Evolutionary conservation across 1,139 yeast species (phyloP), one percentile per base, ranked within the genome.

Genomic region (Petasospora fabianii): DNA sequence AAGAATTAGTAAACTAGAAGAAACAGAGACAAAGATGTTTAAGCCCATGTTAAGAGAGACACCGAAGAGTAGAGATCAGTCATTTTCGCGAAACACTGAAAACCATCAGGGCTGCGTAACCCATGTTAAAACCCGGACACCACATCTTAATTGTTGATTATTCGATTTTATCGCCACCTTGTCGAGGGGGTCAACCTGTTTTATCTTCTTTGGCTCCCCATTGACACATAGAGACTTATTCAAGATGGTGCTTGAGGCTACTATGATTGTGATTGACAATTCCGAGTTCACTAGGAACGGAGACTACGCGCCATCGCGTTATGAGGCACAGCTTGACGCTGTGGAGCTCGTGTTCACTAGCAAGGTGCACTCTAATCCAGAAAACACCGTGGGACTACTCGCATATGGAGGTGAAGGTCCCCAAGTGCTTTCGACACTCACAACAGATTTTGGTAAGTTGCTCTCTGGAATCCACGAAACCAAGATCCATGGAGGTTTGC

Each of bases 201-300:
- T n/a, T n/a, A n/a, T n/a, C n/a, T n/a, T n/a, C n/a, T n/a, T n/a
- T n/a, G n/a, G n/a, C n/a, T n/a, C n/a, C n/a, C n/a, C n/a, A n/a
- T n/a, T n/a, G n/a, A n/a, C n/a, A n/a, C n/a, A n/a, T n/a, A n/a
- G n/a, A n/a, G n/a, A n/a, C n/a, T n/a, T n/a, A 17, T 13, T 13
- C 46, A 65, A 46, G 36, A 87, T 87, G 96, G 96, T 83, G 50
- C 77, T 90, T 58, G 97, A 92, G 67, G 97, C 98, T 48, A 85
- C 97, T 15, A 90, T 92, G 86, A 77, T 92, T 50, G 87, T 88
- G 55, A 77, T 92, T 58, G 98, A 94, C 68, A 90, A 88, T 72
- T 87, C 97, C 44, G 98, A 94, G 66, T 92, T 74, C 63, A 85
- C 90, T 78, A 75, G 98, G 57, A 92, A 92, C 60, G 98, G 97